Conservation (phyloP, 371 early-diverging fungal genomes). For the Circinella minor region DNA sequence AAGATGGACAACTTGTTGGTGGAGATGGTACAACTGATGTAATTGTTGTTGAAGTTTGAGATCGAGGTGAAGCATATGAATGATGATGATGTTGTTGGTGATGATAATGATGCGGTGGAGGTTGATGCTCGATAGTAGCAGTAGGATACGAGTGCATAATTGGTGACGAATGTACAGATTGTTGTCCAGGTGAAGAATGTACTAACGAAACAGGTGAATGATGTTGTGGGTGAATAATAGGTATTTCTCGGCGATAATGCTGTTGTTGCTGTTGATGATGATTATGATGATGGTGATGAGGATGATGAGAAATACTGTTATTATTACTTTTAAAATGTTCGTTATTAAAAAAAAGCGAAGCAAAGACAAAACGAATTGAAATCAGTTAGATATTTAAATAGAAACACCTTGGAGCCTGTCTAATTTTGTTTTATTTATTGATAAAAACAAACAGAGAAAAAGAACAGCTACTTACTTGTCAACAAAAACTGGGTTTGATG, state of each 20-base stretch:
- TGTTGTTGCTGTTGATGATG: neutral
- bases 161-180: constrained; percentile 3
- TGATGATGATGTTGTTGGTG: constrained; percentile 1
- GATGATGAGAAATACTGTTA: neutral
- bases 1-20: constrained; percentile 19
- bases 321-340: no score
- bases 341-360: no score
- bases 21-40: constrained; percentile 16
- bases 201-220: constrained; percentile 7
- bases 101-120: neutral
- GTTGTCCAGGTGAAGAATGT: constrained; percentile 7
- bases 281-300: neutral
- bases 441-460: no score
- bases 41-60: constrained; percentile 11
- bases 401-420: no score
- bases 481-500: constrained; percentile 6
- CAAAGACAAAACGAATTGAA: no score
- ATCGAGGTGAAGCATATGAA: constrained; percentile 8
- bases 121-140: neutral
- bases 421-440: no score
- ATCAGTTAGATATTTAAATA: no score
- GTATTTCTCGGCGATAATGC: neutral
- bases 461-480: neutral
- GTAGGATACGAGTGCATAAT: constrained; percentile 5
- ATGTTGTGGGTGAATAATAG: neutral